phyloP scores from a whole-genome alignment of 805 yeast genomes.

The Yamadazyma sp. region DNA sequence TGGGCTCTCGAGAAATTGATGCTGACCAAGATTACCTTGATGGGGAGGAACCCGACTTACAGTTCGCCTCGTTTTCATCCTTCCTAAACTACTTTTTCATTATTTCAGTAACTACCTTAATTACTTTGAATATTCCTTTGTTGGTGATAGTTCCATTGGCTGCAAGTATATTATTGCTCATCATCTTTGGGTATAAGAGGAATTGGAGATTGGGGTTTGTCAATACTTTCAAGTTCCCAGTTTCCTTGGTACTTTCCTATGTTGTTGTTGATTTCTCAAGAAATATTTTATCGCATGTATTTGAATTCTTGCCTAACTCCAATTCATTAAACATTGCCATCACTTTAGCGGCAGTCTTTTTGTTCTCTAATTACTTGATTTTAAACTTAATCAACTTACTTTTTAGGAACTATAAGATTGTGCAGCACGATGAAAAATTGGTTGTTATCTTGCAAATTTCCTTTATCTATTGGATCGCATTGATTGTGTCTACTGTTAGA shows the following conservation, averaged over 20 bases:
- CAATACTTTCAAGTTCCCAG: conserved; percentile 56
- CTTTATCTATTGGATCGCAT: conserved; percentile 54
- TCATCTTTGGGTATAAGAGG: conserved; percentile 48
- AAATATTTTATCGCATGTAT: conserved; percentile 19
- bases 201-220: conserved; percentile 42
- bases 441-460: conserved; percentile 50
- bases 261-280: conserved; percentile 26
- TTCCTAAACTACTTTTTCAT: conserved; percentile 58
- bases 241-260: conserved; percentile 50
- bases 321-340: conserved; percentile 37
- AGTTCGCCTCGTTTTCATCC: conserved; percentile 63
- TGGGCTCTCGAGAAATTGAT: conserved; percentile 36
- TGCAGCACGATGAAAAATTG: conserved; percentile 46
- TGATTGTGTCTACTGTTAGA: conserved; percentile 49
- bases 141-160: conserved; percentile 57
- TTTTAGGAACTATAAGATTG: conserved; percentile 31
- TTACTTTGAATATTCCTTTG: conserved; percentile 51
- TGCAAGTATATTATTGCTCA: conserved; percentile 44
- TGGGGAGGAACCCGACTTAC: conserved; percentile 19
- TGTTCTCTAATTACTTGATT: conserved; percentile 56
- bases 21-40: conserved; percentile 30
- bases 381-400: conserved; percentile 46
- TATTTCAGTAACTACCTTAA: conserved; percentile 50
- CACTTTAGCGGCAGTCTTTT: conserved; percentile 45
- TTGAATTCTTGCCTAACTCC: conserved; percentile 37